phyloP scores from a whole-genome alignment of 169 alveolate genomes.

The Babesia caballi region DNA sequence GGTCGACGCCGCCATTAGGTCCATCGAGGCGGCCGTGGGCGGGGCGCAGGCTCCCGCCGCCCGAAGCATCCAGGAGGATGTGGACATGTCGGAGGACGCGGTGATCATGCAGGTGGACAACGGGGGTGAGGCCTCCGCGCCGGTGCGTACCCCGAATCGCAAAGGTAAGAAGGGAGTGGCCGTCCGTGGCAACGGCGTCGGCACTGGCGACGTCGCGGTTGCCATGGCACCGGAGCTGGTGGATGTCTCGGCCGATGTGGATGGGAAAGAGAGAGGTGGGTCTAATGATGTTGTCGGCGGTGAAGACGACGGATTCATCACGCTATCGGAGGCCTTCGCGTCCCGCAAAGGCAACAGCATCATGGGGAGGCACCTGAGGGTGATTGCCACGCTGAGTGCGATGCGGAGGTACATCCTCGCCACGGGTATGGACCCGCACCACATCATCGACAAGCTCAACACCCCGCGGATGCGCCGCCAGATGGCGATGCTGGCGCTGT shows the following conservation, averaged over 20 bases:
- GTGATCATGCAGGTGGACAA: not conserved
- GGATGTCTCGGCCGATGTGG: constrained; percentile 7
- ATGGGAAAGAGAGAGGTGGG: not conserved
- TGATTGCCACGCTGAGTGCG: constrained; percentile 3
- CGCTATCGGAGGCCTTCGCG: constrained; percentile 1
- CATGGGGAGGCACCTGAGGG: constrained; percentile 5
- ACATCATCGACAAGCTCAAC: constrained; percentile 13
- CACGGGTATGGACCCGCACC: not conserved
- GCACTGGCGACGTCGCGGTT: not conserved
- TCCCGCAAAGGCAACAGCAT: not conserved
- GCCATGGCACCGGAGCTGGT: constrained; percentile 11
- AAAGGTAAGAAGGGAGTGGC: not conserved
- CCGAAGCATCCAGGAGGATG: not conserved
- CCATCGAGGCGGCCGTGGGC: constrained; percentile 9
- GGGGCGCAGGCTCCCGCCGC: not conserved
- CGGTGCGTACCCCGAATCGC: not conserved
- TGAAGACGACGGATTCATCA: constrained; percentile 7
- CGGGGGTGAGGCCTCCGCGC: not conserved
- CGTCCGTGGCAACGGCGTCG: not conserved
- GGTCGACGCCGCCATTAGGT: not conserved
- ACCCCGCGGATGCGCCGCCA: constrained; percentile 6
- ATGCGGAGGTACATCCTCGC: constrained; percentile 10
- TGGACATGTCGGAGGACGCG: not conserved
- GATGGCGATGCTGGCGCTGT: not conserved
- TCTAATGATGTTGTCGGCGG: too few species aligned